A percentile compares a stretch with the other conserved stretches of the same genome.
Evolutionary conservation across 2,329 filamentous ascomycete genomes (phyloP).

Genomic region (Xylariaceae sp.): DNA sequence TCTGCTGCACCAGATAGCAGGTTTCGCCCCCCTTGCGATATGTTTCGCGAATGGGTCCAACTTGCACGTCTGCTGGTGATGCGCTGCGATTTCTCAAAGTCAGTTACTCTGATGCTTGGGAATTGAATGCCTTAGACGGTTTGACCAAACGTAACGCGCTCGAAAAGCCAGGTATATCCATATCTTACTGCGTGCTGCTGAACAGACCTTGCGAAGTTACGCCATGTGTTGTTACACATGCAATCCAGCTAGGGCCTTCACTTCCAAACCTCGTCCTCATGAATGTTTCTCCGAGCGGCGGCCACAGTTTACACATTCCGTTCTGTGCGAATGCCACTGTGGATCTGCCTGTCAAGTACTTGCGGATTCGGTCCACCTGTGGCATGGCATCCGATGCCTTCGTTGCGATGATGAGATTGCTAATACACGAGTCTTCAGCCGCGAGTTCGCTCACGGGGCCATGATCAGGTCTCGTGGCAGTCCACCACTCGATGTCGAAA

Average conservation of each 20-base stretch:
- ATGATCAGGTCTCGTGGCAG: constrained; percentile 36
- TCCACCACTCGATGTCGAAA: constrained; percentile 54
- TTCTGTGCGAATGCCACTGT: constrained; percentile 84
- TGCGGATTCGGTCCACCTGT: constrained; percentile 54
- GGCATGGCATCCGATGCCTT: constrained; percentile 68
- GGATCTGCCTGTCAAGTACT: constrained; percentile 60
- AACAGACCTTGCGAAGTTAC: constrained; percentile 50
- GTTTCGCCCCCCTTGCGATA: constrained; percentile 3
- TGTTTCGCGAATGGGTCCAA: constrained; percentile 44
- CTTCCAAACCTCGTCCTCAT: constrained; percentile 35
- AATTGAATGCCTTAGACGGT: no score
- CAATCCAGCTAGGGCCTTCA: constrained; percentile 62
- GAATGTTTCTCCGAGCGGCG: constrained; percentile 46
- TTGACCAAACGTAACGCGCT: no score
- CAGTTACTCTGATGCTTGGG: no score
- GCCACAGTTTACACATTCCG: constrained; percentile 70
- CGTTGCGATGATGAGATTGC: constrained; percentile 72
- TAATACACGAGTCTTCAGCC: constrained; percentile 44
- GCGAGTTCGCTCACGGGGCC: constrained; percentile 38
- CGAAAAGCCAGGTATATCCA: no score
- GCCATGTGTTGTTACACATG: constrained; percentile 60
- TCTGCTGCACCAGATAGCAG: constrained; percentile 38
- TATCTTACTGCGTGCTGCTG: constrained; percentile 40
- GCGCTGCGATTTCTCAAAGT: constrained; percentile 26
- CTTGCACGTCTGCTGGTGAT: constrained; percentile 43